Percentiles rank a stretch among this genome's conserved stretches.
phyloP scores from a whole-genome alignment of 1,139 yeast species.

The Komagataea norvegica region DNA sequence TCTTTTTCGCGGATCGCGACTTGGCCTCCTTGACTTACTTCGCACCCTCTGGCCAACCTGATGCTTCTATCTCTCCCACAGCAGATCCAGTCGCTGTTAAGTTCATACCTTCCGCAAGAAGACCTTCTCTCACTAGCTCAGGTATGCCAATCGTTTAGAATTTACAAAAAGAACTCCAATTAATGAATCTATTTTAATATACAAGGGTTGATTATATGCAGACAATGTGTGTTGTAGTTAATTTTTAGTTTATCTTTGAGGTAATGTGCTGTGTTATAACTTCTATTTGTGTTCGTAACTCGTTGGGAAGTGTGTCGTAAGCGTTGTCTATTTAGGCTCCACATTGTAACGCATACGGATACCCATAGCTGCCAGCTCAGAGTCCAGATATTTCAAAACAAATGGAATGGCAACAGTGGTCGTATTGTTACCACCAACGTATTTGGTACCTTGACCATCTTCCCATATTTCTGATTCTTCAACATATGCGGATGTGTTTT shows the following conservation, averaged over 20 bases:
- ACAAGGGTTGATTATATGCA: conserved; percentile 5
- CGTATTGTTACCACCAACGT: conserved; percentile 87
- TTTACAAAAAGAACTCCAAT: too few relatives aligned
- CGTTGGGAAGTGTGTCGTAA: background rate
- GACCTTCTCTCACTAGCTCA: too few relatives aligned
- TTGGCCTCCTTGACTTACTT: too few relatives aligned
- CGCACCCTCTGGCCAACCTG: too few relatives aligned
- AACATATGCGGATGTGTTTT: conserved; percentile 42
- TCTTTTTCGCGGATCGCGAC: too few relatives aligned
- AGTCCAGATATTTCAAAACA: conserved; percentile 89
- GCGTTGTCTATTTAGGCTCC: conserved; percentile 43
- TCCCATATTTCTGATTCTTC: conserved; percentile 90
- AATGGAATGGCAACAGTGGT: conserved; percentile 96
- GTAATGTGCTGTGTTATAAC: too few relatives aligned
- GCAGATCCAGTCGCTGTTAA: too few relatives aligned
- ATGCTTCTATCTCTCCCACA: too few relatives aligned
- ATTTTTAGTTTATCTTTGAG: too few relatives aligned
- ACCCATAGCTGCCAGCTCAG: conserved; percentile 98
- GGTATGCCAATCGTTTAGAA: too few relatives aligned
- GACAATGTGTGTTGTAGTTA: background rate
- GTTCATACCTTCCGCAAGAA: too few relatives aligned
- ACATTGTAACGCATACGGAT: conserved; percentile 86
- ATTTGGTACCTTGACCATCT: conserved; percentile 91
- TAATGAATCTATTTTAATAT: conserved; percentile 5
- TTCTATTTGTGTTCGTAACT: background rate